Conservation (phyloP, 352 stramenopile species). For the Aphanomyces cochlioides region DNA sequence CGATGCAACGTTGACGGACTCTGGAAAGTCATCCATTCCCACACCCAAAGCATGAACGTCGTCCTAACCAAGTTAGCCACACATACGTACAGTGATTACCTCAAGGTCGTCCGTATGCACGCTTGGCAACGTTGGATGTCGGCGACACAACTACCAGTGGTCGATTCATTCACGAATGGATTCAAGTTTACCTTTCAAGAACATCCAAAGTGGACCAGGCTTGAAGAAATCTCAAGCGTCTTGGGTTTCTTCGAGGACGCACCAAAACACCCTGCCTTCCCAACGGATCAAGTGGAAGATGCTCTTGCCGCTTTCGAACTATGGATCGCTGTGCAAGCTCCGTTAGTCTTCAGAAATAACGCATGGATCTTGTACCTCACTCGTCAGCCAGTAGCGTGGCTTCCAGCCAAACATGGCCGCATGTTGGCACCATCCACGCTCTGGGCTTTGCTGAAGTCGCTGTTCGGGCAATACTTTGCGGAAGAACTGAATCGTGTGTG, state of each 20-base stretch:
- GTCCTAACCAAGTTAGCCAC: too few species aligned
- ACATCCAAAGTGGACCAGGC: neutral
- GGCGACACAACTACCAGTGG: too few species aligned
- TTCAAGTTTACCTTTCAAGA: too few species aligned
- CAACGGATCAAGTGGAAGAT: neutral
- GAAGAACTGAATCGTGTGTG: neutral
- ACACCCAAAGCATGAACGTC: too few species aligned
- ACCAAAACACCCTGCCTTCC: neutral
- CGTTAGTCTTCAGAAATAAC: neutral
- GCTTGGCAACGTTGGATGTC: too few species aligned
- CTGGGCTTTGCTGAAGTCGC: neutral
- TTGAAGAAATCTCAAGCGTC: neutral
- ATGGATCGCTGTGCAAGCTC: conserved; percentile 2
- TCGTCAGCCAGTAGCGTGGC: conserved; percentile 1
- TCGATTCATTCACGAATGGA: too few species aligned
- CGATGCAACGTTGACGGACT: too few species aligned
- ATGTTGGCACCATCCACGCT: conserved; percentile 10
- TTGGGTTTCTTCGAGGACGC: neutral
- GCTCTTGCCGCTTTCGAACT: conserved; percentile 6
- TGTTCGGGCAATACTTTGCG: neutral
- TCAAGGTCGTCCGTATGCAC: too few species aligned
- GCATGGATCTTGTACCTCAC: conserved; percentile 12
- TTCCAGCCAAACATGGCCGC: conserved; percentile 1
- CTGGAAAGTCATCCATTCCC: too few species aligned
- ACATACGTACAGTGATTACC: too few species aligned